These are phyloP conservation scores for Prasinococcaceae sp. DNA, from an alignment of 139 green algal genomes.

Conservation along the genomic window DNA sequence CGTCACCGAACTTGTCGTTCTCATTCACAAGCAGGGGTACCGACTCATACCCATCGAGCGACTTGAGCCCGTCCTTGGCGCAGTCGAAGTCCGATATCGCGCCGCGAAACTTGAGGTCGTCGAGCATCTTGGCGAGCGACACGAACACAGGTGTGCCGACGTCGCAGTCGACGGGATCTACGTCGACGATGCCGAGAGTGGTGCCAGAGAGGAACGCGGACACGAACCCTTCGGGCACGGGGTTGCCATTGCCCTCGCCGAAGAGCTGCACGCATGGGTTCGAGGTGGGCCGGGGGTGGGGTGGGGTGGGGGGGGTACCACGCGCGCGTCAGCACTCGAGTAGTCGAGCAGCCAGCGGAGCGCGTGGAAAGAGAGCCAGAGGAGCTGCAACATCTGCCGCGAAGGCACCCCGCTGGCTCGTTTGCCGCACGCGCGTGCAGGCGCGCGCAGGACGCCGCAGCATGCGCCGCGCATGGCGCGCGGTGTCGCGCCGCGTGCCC, in stretches of 20 bases:
- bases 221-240: background rate
- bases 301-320: too few species aligned
- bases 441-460: too few species aligned
- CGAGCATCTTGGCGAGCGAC: constrained; percentile 39
- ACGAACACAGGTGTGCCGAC: constrained; percentile 22
- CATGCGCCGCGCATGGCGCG: constrained; percentile 34
- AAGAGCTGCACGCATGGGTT: too few species aligned
- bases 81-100: constrained; percentile 63
- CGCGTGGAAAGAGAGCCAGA: constrained; percentile 1
- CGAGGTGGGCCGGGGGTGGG: too few species aligned
- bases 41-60: constrained; percentile 31
- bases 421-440: too few species aligned
- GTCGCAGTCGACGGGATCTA: constrained; percentile 8
- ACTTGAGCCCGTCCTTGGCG: constrained; percentile 39
- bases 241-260: constrained; percentile 26
- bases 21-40: constrained; percentile 44
- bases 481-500: constrained; percentile 47
- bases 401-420: too few species aligned
- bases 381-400: background rate
- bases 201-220: constrained; percentile 11
- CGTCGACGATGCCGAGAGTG: constrained; percentile 8
- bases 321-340: too few species aligned
- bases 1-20: constrained; percentile 63
- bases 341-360: background rate
- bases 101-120: constrained; percentile 65